Percentiles rank a stretch among this genome's conserved stretches.
Conservation (phyloP, 1,284 basidiomycete genomes). For the Naganishia sp. region DNA sequence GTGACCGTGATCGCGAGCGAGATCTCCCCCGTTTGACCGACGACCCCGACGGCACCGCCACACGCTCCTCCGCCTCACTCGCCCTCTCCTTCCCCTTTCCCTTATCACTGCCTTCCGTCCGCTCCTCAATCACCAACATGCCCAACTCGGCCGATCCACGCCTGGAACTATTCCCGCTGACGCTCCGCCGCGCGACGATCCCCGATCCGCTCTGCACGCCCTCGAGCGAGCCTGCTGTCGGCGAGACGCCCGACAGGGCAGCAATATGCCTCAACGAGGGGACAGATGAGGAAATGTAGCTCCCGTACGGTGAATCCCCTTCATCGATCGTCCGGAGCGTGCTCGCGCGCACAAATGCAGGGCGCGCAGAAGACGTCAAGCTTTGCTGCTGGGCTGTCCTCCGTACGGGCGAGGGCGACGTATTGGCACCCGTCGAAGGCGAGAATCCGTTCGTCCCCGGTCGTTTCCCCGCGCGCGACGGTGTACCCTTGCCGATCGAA, state of each 20-base stretch:
- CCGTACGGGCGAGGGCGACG: slow-evolving; percentile 16
- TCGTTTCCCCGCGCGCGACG: not conserved
- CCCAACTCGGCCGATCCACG: slow-evolving; percentile 13
- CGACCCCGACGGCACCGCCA: not conserved
- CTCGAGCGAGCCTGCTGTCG: not conserved
- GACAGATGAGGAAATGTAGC: slow-evolving; percentile 15
- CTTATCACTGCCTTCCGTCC: not conserved
- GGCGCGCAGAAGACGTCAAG: slow-evolving; percentile 4
- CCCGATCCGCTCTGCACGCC: not conserved
- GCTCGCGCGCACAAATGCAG: slow-evolving; percentile 25
- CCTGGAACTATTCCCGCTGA: not conserved
- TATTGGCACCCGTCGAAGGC: not conserved
- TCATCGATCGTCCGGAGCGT: slow-evolving; percentile 32
- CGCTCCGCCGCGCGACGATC: slow-evolving; percentile 5
- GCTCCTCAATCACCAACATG: slow-evolving; percentile 16
- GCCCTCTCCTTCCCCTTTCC: not conserved
- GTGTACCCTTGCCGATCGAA: not conserved
- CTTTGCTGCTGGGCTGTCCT: not conserved
- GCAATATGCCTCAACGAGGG: slow-evolving; percentile 6
- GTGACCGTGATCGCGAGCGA: not conserved
- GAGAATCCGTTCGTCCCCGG: slow-evolving; percentile 12
- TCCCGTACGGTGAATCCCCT: slow-evolving; percentile 31
- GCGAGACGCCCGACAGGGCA: not conserved
- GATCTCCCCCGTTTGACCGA: not conserved
- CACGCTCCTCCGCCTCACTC: not conserved